Evolutionary conservation across 805 yeast species (phyloP), one percentile per base, ranked within the genome.

Genomic region (Torulaspora maleeae): DNA sequence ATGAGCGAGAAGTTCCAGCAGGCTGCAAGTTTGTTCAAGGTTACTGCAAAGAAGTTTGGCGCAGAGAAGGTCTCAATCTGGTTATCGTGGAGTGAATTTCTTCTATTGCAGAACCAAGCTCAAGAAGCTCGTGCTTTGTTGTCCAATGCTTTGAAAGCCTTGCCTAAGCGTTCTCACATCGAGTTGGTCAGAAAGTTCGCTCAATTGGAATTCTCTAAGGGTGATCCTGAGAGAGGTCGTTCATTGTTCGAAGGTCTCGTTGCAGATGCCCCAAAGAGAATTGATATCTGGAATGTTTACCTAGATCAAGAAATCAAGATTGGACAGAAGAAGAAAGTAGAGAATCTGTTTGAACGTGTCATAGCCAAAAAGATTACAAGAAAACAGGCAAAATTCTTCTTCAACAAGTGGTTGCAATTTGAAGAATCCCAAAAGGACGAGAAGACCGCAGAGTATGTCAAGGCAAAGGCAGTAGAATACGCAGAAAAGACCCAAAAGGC

Each of bases 271-370:
- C 93, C 96, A 43, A 88, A 88, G 74, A 80, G 95, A 69, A 78
- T 87, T 50, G 99, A 91, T 66, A 67, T 91, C 50, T 91, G 98
- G 98, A 90, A 86, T 60, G 95, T 91, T 33, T 91, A 89, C 67
- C 77, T 91, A 53, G 99, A 91, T 66, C 95, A 87, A 66, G 98
- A 91, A 66, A 82, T 87, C 58, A 89, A 87, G 67, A 61, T 67
- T 24, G 78, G 75, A 43, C 83, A 80, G 42, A 82, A 81, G 66
- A 70, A 71, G 54, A 82, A 79, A 64, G 84, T 81, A 29, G 91
- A 83, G 60, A 84, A 78, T 15, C 71, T 91, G 49, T 90, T 89
- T 56, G 96, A 90, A 65, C 79, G 98, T 64, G 86, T 84, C 3
- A 59, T 85, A 35, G 60, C 73, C 27, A 70, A 65, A 52, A 87